Evolutionary conservation across 116 monocot species (phyloP), one percentile per base, ranked within the genome.

Genomic region (Phalaenopsis hybrid): DNA sequence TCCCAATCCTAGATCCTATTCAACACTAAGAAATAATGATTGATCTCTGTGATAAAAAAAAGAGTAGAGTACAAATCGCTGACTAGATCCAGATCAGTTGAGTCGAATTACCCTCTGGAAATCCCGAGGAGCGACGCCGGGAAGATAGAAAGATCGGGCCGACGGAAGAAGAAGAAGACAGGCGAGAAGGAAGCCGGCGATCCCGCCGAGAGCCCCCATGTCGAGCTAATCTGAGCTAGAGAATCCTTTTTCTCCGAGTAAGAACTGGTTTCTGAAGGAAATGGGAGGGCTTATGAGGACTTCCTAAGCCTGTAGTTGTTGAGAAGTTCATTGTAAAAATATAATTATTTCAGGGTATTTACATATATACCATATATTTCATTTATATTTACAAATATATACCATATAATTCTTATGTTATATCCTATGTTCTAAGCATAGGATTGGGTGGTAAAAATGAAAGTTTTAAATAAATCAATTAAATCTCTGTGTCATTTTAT

Each of bases 121-220:
- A 81, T 90, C 89, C 79, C 89, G 94, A 37, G 94, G 94, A 34
- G 92, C 94, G 57, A 94, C 94, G 77, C 94, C 94, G 70, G 94
- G 94, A 43, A 94, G 90, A 79, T 94, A 94, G 84, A 94, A 94
- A 51, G 84, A 79, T 67, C 68, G 48, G 1, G 84, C 81, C 48
- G 50, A 85, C 0, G 79, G 49, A 25, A 79, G 52, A 48, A 89
- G 48, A 25, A 86, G 48, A 25, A 86, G 79, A 31, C 17, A 67
- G 3, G 78, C 51, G 55, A 89, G 74, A 81, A 88, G 70, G 58
- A 82, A 67, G 75, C 51, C 57, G 43, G 82, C 78, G 82, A 84
- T 70, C 59, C 70, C 87, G 21, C 70, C 79, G 43, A 44, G 6
- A 44, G 1, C 77, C 57, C 79, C 87, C 89, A 87, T 87, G 51